Percentiles rank a stretch among this genome's conserved stretches.
Evolutionary conservation across 2,329 filamentous ascomycete genomes (phyloP).

Genomic region (Cryphonectria carpinicola): DNA sequence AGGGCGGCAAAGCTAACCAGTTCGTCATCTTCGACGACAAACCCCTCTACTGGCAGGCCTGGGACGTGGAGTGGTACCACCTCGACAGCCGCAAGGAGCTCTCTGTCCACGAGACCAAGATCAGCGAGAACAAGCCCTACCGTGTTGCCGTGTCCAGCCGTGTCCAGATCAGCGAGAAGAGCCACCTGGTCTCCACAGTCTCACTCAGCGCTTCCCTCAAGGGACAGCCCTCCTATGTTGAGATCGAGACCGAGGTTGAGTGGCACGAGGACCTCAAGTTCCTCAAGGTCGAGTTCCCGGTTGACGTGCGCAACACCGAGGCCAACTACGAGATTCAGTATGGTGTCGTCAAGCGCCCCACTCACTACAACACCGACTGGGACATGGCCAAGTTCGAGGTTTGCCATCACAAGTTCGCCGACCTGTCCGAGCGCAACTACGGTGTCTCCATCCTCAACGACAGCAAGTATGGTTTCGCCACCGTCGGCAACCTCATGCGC

Average conservation of each 20-base stretch:
- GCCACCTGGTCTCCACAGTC: slow-evolving; percentile 85
- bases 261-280: slow-evolving; percentile 98
- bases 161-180: slow-evolving; percentile 85
- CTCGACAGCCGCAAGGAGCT: slow-evolving; percentile 84
- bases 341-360: slow-evolving; percentile 84
- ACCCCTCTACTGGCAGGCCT: slow-evolving; percentile 94
- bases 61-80: slow-evolving; percentile 98
- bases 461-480: slow-evolving; percentile 95
- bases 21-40: slow-evolving; percentile 97
- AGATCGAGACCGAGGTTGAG: slow-evolving; percentile 85
- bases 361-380: slow-evolving; percentile 95
- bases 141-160: slow-evolving; percentile 81
- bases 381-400: slow-evolving; percentile 96
- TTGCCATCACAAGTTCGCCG: slow-evolving; percentile 92
- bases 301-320: slow-evolving; percentile 87
- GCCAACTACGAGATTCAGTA: slow-evolving; percentile 96
- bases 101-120: slow-evolving; percentile 66
- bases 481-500: slow-evolving; percentile 85
- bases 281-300: slow-evolving; percentile 97
- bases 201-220: slow-evolving; percentile 72
- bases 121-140: slow-evolving; percentile 73
- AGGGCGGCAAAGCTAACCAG: slow-evolving; percentile 80
- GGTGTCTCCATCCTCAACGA: slow-evolving; percentile 94
- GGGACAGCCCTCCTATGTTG: slow-evolving; percentile 70
- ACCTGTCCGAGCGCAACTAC: slow-evolving; percentile 84